Conservation (phyloP, 208 protist genomes). For the Leishmania guyanensis region DNA sequence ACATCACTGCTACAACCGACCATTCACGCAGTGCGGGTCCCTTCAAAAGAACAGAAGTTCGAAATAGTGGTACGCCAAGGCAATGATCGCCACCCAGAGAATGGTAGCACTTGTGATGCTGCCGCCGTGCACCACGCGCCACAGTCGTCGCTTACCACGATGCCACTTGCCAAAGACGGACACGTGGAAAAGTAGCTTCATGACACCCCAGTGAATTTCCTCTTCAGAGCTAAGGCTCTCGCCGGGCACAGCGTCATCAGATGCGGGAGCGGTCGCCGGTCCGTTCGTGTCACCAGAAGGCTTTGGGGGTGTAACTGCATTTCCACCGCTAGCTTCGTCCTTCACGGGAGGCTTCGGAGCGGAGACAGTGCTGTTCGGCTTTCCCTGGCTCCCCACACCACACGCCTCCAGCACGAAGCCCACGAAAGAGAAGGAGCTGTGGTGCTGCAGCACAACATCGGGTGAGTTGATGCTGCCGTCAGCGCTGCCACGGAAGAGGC, state of each 20-base stretch:
- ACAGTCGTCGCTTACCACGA: constrained; percentile 34
- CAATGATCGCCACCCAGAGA: constrained; percentile 36
- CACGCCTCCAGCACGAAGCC: constrained; percentile 69
- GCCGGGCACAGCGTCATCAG: constrained; percentile 6
- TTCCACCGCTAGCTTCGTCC: not conserved
- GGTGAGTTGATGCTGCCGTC: constrained; percentile 54
- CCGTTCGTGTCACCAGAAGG: not conserved
- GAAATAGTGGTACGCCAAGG: constrained; percentile 94
- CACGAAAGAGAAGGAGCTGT: constrained; percentile 71
- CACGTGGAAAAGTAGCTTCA: constrained; percentile 98
- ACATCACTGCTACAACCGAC: not conserved
- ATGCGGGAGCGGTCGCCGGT: not conserved
- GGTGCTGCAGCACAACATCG: constrained; percentile 44
- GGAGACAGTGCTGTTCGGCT: not conserved
- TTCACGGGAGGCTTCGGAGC: not conserved
- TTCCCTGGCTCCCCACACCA: constrained; percentile 38
- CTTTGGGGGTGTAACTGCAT: not conserved
- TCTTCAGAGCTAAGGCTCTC: constrained; percentile 21
- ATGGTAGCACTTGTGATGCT: constrained; percentile 41
- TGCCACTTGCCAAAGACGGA: constrained; percentile 92
- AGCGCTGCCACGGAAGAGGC: constrained; percentile 61
- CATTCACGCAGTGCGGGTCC: not conserved
- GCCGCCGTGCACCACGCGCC: constrained; percentile 52
- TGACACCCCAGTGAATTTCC: constrained; percentile 76
- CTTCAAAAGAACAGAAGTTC: constrained; percentile 66